Conservation (phyloP, 164 flowering plant species). For the Akebia trifoliata region DNA sequence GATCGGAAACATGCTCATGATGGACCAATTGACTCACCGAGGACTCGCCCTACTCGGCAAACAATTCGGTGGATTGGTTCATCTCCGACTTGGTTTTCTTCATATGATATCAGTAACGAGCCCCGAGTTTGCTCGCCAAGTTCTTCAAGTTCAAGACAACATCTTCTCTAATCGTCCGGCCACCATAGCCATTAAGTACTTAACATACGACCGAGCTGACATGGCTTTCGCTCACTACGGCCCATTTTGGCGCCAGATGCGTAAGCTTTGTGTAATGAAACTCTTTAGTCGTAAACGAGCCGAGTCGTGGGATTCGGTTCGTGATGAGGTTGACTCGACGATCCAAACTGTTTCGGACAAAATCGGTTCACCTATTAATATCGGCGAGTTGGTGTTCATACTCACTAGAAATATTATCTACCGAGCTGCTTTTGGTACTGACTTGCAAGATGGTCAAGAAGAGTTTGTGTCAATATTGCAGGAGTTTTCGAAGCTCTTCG, state of each 20-base stretch:
- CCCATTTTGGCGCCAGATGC: slow-evolving; percentile 91
- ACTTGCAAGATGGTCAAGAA: slow-evolving; percentile 44
- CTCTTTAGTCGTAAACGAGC: slow-evolving; percentile 74
- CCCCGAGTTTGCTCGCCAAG: slow-evolving; percentile 63
- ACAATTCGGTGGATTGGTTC: slow-evolving; percentile 61
- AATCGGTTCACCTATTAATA: slow-evolving; percentile 36
- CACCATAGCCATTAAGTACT: slow-evolving; percentile 55
- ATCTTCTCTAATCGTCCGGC: slow-evolving; percentile 76
- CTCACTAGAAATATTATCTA: slow-evolving; percentile 54
- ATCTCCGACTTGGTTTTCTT: slow-evolving; percentile 52
- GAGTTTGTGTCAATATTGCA: slow-evolving; percentile 61
- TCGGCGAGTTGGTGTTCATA: slow-evolving; percentile 58
- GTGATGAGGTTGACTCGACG: slow-evolving; percentile 58
- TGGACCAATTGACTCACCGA: slow-evolving; percentile 81
- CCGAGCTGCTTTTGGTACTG: slow-evolving; percentile 73
- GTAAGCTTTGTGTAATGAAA: slow-evolving; percentile 79
- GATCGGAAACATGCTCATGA: slow-evolving; percentile 70
- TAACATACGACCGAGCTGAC: slow-evolving; percentile 75
- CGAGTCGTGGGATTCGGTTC: slow-evolving; percentile 76
- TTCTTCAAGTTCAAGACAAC: slow-evolving; percentile 69
- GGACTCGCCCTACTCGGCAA: slow-evolving; percentile 64
- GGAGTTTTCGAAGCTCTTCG: slow-evolving; percentile 75
- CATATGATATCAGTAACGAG: slow-evolving; percentile 56
- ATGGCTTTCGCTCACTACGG: slow-evolving; percentile 91
- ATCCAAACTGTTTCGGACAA: slow-evolving; percentile 23